phyloP scores from a whole-genome alignment of 2,329 filamentous ascomycete species.

The Aquanectria penicillioides region DNA sequence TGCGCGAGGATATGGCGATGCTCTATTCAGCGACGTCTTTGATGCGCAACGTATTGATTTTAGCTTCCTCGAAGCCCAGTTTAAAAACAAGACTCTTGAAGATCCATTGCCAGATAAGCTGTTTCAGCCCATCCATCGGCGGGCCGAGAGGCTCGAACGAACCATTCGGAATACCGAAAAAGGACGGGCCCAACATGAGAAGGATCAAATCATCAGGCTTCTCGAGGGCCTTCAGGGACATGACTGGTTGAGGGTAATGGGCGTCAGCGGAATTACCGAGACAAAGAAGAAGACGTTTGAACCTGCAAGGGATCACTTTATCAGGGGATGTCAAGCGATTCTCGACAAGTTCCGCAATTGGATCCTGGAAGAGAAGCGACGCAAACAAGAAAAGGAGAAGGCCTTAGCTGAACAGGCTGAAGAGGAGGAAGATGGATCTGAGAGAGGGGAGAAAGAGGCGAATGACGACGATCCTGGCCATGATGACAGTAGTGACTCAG shows the following conservation, averaged over 20 bases:
- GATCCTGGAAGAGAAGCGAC: constrained; percentile 88
- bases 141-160: constrained; percentile 68
- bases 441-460: constrained; percentile 33
- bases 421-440: constrained; percentile 45
- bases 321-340: constrained; percentile 82
- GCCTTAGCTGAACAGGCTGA: constrained; percentile 46
- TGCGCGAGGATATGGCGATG: constrained; percentile 65
- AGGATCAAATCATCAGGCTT: constrained; percentile 70
- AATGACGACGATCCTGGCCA: constrained; percentile 57
- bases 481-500: constrained; percentile 63
- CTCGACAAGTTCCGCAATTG: constrained; percentile 89
- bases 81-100: constrained; percentile 53
- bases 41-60: constrained; percentile 68
- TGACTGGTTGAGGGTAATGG: constrained; percentile 94
- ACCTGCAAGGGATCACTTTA: constrained; percentile 84
- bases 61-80: constrained; percentile 60
- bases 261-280: constrained; percentile 86
- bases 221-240: constrained; percentile 88
- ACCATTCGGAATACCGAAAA: constrained; percentile 72
- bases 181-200: constrained; percentile 73
- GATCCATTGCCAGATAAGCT: constrained; percentile 67
- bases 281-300: constrained; percentile 88
- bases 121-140: constrained; percentile 65
- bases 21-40: constrained; percentile 65
- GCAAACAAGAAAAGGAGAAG: constrained; percentile 80